Percentiles rank a stretch among this genome's conserved stretches.
phyloP scores from a whole-genome alignment of 129 eudicot species.

The Tagetes erecta region DNA sequence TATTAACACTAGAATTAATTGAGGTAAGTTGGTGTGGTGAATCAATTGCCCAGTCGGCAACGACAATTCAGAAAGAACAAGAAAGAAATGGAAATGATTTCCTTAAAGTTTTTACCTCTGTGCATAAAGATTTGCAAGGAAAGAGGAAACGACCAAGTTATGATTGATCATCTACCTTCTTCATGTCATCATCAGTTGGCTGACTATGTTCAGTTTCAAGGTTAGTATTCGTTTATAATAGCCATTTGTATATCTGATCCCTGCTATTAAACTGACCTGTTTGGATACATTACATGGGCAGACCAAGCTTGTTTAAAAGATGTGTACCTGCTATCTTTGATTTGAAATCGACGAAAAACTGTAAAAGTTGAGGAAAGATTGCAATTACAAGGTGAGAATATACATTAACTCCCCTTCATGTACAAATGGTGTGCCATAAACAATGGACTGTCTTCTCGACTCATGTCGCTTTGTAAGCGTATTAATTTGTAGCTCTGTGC shows the following conservation, averaged over 20 bases:
- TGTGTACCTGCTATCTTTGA: too few species aligned
- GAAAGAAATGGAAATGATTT: conserved; percentile 32
- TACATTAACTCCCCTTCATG: too few species aligned
- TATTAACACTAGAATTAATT: conserved; percentile 26
- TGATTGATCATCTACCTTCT: conserved; percentile 17
- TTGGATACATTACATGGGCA: too few species aligned
- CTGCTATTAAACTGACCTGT: too few species aligned
- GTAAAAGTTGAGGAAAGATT: too few species aligned
- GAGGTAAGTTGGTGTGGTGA: conserved; percentile 23
- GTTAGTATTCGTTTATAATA: conserved; percentile 2
- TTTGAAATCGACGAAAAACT: too few species aligned
- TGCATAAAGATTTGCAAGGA: conserved; percentile 27
- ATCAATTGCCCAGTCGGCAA: conserved; percentile 28
- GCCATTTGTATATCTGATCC: background rate
- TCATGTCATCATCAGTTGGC: background rate
- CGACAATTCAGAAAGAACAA: conserved; percentile 34
- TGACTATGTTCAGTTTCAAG: background rate
- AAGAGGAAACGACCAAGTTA: conserved; percentile 29
- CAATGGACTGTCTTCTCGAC: too few species aligned
- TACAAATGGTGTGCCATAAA: too few species aligned
- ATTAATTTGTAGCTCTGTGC: too few species aligned
- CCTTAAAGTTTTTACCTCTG: conserved; percentile 22
- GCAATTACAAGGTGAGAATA: too few species aligned
- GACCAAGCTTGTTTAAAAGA: too few species aligned
- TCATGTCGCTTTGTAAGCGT: too few species aligned